Base-by-base conservation (phyloP, 805 yeast genomes). In the Torulaspora franciscae region DNA sequence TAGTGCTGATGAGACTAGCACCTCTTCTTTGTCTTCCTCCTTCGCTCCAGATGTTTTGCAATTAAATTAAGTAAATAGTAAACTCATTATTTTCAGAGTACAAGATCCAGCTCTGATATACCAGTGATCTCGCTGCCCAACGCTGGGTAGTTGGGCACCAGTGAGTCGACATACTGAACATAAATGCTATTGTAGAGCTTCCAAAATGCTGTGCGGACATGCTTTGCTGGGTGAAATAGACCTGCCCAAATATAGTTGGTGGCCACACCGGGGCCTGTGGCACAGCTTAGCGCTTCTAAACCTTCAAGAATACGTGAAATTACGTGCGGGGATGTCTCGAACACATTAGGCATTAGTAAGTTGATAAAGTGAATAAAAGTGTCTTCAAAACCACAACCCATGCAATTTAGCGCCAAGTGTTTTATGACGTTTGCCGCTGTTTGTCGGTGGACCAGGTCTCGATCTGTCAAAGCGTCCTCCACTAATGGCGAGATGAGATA, bases 291-390 rank as follows among this genome's bases (percentile, higher is more conserved):
- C 1, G 86, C 83, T 47, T 85, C 89, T 23, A 93, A 70, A 43
- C 90, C 84, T 44, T 88, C 97, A 37, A 85, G 51, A 1, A 93
- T 80, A 52, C 98, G 77, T 7, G 71, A 74, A 45, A 90, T 89
- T 10, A 90, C 97, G 64, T 93, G 99, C 0, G 98, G 98, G 0
- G 97, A 89, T 0, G 96, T 85, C 63, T 91, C 99, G 61, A 79
- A 89, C 2, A 93, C 71, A 61, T 93, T 93, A 1, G 99, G 99
- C 65, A 89, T 67, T 15, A 93, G 64, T 40, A 90, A 70, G 60
- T 93, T 88, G 58, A 93, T 68, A 47, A 81, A 76, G 62, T 93
- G 96, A 8, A 87, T 61, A 68, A 93, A 88, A 0, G 88, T 85
- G 52, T 83, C 95, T 53, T 87, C 95, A 45, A 75, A 72, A 0